phyloP scores from a whole-genome alignment of 2,329 filamentous ascomycete genomes.

The Tolypocladium ovalisporum region DNA sequence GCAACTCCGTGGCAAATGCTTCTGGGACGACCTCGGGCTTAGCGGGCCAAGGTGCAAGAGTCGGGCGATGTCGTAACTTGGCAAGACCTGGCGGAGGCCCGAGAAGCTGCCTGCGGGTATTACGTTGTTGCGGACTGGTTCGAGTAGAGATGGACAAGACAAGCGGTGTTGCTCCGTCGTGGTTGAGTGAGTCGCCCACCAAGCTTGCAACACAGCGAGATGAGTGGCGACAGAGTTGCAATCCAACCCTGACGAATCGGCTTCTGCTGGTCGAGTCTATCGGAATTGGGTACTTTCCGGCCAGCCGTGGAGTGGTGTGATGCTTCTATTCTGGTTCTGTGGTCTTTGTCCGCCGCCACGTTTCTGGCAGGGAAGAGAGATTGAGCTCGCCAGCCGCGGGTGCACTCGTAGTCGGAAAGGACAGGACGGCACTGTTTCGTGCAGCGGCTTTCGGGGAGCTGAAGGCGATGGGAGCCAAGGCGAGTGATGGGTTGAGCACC shows the following conservation, averaged over 20 bases:
- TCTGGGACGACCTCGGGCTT: neutral
- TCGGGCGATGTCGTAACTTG: constrained; percentile 3
- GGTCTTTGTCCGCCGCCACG: neutral
- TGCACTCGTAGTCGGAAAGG: constrained; percentile 1
- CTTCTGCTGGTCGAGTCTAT: neutral
- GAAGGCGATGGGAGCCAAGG: neutral
- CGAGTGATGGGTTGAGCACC: neutral
- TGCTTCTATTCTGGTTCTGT: neutral
- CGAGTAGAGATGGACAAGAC: neutral
- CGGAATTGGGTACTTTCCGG: neutral
- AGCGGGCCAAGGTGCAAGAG: constrained; percentile 3
- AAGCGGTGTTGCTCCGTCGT: neutral
- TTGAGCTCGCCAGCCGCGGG: neutral
- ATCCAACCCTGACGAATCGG: neutral
- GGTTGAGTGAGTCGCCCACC: neutral
- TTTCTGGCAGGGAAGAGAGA: neutral
- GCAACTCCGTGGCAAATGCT: neutral
- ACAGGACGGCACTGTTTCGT: constrained; percentile 3
- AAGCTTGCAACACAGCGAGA: neutral
- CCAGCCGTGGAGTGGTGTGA: neutral
- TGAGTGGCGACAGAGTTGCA: neutral
- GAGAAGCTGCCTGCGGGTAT: neutral
- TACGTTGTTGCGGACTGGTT: neutral
- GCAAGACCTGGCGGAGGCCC: neutral
- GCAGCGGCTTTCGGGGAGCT: neutral